Conservation (phyloP, 352 stramenopile genomes). For the Globisporangium irregulare region DNA sequence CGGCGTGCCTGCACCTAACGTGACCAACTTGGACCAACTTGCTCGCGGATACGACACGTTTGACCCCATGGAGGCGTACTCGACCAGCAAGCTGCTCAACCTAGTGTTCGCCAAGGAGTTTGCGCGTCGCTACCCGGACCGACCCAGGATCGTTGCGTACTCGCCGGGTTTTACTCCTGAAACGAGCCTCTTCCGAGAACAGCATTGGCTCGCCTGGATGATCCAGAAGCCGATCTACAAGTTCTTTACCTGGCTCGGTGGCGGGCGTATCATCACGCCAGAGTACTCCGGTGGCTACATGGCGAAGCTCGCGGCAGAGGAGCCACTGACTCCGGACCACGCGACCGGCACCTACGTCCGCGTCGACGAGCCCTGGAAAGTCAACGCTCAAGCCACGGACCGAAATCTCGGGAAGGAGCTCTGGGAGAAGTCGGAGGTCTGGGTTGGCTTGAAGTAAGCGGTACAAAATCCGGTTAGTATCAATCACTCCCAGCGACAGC, state of each 20-base stretch:
- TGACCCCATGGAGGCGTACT: slow-evolving; percentile 22
- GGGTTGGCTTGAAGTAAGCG: not conserved
- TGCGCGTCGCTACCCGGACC: slow-evolving; percentile 21
- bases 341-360: slow-evolving; percentile 25
- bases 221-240: not conserved
- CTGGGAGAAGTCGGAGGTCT: slow-evolving; percentile 28
- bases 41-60: slow-evolving; percentile 19
- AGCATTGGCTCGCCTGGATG: slow-evolving; percentile 4
- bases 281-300: slow-evolving; percentile 27
- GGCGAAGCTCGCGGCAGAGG: slow-evolving; percentile 23
- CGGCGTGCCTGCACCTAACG: slow-evolving; percentile 14
- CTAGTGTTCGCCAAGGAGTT: slow-evolving; percentile 26
- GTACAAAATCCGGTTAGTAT: too few species aligned
- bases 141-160: slow-evolving; percentile 24
- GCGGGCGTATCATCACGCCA: slow-evolving; percentile 16
- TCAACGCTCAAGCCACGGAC: slow-evolving; percentile 21
- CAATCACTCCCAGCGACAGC: too few species aligned
- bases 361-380: slow-evolving; percentile 20
- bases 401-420: slow-evolving; percentile 19
- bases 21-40: slow-evolving; percentile 25
- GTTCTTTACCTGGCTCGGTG: not conserved
- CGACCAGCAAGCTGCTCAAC: slow-evolving; percentile 33
- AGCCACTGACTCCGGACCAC: slow-evolving; percentile 14
- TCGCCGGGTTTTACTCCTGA: slow-evolving; percentile 25
- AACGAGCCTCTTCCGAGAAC: slow-evolving; percentile 21